Conservation (phyloP, 371 early-diverging fungal species). For the Gilbertella persicaria region DNA sequence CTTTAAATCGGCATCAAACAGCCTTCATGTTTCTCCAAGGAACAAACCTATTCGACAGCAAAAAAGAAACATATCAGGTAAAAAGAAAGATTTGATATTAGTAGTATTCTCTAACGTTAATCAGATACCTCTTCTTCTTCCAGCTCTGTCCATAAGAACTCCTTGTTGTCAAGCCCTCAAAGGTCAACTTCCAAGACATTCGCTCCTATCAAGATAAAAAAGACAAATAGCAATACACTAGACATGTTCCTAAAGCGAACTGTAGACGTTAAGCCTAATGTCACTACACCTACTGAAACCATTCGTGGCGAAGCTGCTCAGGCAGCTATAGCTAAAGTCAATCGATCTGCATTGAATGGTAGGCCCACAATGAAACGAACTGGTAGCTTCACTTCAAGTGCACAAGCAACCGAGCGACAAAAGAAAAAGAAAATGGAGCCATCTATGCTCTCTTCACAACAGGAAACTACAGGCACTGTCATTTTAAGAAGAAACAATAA, state of each 20-base stretch:
- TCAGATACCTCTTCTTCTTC: not conserved
- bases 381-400: slow-evolving; percentile 23
- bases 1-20: not conserved
- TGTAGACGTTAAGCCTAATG: slow-evolving; percentile 2
- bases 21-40: not conserved
- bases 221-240: slow-evolving; percentile 4
- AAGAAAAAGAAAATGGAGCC: slow-evolving; percentile 1
- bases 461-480: slow-evolving; percentile 15
- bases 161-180: too few species aligned
- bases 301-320: slow-evolving; percentile 21
- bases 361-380: slow-evolving; percentile 24
- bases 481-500: slow-evolving; percentile 9
- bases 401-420: slow-evolving; percentile 7
- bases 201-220: not conserved
- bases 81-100: not conserved
- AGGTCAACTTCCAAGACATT: not conserved
- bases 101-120: not conserved
- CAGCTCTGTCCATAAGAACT: too few species aligned
- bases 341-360: slow-evolving; percentile 20
- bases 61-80: not conserved
- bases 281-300: not conserved
- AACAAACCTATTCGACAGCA: not conserved
- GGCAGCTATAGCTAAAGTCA: slow-evolving; percentile 19
- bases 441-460: slow-evolving; percentile 7
- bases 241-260: slow-evolving; percentile 16